Evolutionary conservation across 768 basidiomycete genomes (phyloP).

Genomic region (Calocybe cyanea): DNA sequence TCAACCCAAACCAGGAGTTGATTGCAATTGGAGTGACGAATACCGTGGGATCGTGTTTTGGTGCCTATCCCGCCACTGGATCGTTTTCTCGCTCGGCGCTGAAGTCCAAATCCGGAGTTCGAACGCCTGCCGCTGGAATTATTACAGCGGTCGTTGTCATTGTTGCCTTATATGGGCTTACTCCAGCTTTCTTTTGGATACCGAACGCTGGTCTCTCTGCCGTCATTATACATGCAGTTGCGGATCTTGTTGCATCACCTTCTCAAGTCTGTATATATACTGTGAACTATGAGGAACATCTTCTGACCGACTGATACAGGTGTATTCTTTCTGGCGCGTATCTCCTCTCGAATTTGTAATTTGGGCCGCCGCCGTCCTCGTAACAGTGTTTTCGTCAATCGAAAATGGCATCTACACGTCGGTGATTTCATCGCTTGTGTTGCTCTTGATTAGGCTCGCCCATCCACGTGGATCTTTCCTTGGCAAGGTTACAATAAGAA

Average conservation of each 20-base stretch:
- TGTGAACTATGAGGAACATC: neutral
- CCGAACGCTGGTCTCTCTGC: constrained; percentile 82
- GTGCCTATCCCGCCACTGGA: constrained; percentile 94
- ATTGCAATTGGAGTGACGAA: constrained; percentile 98
- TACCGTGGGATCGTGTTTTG: constrained; percentile 84
- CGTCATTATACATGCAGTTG: constrained; percentile 92
- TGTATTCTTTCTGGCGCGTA: constrained; percentile 90
- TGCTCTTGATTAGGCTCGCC: constrained; percentile 84
- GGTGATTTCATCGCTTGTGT: constrained; percentile 69
- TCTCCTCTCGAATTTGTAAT: constrained; percentile 92
- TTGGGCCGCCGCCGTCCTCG: constrained; percentile 81
- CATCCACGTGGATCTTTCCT: constrained; percentile 89
- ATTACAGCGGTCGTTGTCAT: constrained; percentile 84
- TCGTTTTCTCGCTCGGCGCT: constrained; percentile 98
- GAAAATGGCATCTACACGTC: constrained; percentile 92
- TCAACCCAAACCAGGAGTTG: constrained; percentile 90
- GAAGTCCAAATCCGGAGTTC: constrained; percentile 95
- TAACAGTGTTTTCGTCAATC: constrained; percentile 90
- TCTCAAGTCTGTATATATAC: constrained; percentile 35
- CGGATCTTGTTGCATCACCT: constrained; percentile 83
- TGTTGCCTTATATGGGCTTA: constrained; percentile 92
- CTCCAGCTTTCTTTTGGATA: constrained; percentile 90
- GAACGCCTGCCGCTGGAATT: constrained; percentile 89
- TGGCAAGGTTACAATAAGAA: constrained; percentile 69
- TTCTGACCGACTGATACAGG: constrained; percentile 30